Evolutionary conservation across 768 basidiomycete species (phyloP), one percentile per base, ranked within the genome.

Genomic region (Tremella yokohamensis): DNA sequence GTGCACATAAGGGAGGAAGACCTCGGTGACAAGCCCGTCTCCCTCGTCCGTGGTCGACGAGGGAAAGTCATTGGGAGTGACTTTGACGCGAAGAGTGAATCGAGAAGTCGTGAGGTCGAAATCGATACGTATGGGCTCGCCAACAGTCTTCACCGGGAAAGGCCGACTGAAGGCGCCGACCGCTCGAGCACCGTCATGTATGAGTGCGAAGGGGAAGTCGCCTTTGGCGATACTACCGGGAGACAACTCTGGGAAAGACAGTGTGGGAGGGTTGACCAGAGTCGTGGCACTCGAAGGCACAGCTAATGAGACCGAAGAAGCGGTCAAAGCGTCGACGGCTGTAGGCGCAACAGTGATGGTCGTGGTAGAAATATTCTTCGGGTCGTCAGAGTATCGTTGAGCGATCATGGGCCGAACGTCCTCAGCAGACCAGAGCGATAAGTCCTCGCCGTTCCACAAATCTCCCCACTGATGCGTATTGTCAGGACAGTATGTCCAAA

Each of bases 361-460:
- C 7, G 16, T n/a, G 8, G 13, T 19, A 20, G 22, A 25, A 3
- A 26, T 34, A 19, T 4, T 25, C 7, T 47, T 47, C 2, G 55
- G 25, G 4, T 61, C 58, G 45, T 37, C 45, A 22, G 25, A 56
- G 8, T 61, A 50, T 11, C 29, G 29, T 34, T 34, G 22, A 6
- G 42, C n/a, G 15, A 45, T 18, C 22, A n/a, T 22, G 42, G 42
- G 42, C 16, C 51, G 38, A 8, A 52, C 20, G 72, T 97, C 92
- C 63, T 91, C 89, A 2, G 76, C 64, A 65, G 86, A 87, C 89
- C 89, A 97, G 13, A 98, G 61, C 63, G 88, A 90, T 58, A 98
- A 75, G 78, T 98, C 94, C 78, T 99, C 94, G 78, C 89, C 84
- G 74, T 97, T 93, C 94, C 93, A 99, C 0, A 86, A 86, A 77